Evolutionary conservation across 164 flowering plant genomes (phyloP).

Genomic region (grape (Vitis vinifera)): DNA sequence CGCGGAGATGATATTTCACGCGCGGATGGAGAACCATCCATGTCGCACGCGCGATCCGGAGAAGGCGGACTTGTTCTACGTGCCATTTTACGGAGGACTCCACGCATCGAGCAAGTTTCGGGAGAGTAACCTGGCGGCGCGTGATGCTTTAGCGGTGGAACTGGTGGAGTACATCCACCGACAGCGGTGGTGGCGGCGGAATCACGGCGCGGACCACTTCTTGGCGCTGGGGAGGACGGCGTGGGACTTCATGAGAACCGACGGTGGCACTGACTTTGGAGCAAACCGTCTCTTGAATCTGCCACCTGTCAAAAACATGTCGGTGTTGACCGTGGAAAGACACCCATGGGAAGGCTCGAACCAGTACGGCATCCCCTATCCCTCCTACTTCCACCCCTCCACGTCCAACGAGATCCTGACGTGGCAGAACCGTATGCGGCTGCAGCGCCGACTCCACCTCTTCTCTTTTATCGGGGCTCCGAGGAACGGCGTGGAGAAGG

Average conservation of each 20-base stretch:
- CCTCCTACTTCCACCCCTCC: slow-evolving; percentile 64
- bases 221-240: slow-evolving; percentile 59
- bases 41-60: slow-evolving; percentile 37
- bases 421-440: slow-evolving; percentile 41
- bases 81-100: slow-evolving; percentile 48
- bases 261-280: slow-evolving; percentile 41
- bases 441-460: slow-evolving; percentile 29
- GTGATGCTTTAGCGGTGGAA: slow-evolving; percentile 40
- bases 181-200: slow-evolving; percentile 36
- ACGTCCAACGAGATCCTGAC: slow-evolving; percentile 27
- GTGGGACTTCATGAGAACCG: slow-evolving; percentile 66
- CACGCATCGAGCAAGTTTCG: slow-evolving; percentile 34
- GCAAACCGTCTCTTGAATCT: slow-evolving; percentile 35
- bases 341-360: slow-evolving; percentile 55
- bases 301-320: slow-evolving; percentile 42
- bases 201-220: slow-evolving; percentile 56
- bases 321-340: slow-evolving; percentile 67
- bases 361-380: slow-evolving; percentile 64
- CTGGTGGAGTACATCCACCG: slow-evolving; percentile 28
- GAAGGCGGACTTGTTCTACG: slow-evolving; percentile 34
- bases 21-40: slow-evolving; percentile 38
- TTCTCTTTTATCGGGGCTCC: slow-evolving; percentile 60
- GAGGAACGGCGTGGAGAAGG: slow-evolving; percentile 47
- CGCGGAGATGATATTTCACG: slow-evolving; percentile 61
- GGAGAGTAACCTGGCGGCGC: slow-evolving; percentile 22